Evolutionary conservation across 352 stramenopile genomes (phyloP).

Genomic region (Phytophthora pistaciae): DNA sequence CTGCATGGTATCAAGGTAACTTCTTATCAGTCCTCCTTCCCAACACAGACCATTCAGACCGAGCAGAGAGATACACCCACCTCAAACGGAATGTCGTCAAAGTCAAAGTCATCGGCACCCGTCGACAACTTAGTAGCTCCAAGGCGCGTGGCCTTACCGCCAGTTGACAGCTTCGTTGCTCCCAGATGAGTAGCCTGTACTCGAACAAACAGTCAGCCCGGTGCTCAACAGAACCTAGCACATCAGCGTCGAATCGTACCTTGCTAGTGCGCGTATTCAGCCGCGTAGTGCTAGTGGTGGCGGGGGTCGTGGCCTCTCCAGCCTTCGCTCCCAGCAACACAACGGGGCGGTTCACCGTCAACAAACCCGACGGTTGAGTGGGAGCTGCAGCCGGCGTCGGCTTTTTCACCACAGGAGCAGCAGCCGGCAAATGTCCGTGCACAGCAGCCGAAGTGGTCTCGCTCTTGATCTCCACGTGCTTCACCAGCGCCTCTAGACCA

Average conservation of each 20-base stretch:
- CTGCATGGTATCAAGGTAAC: constrained; percentile 31
- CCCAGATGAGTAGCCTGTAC: constrained; percentile 37
- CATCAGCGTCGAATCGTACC: constrained; percentile 31
- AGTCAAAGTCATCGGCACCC: constrained; percentile 81
- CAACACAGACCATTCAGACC: background rate
- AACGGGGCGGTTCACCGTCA: constrained; percentile 75
- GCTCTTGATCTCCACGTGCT: constrained; percentile 71
- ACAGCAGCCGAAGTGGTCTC: constrained; percentile 39
- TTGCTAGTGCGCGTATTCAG: constrained; percentile 67
- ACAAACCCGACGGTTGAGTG: constrained; percentile 40
- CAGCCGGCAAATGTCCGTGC: constrained; percentile 53
- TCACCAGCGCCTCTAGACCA: constrained; percentile 83
- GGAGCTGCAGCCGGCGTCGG: constrained; percentile 17
- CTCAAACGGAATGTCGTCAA: constrained; percentile 90
- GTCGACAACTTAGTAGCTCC: constrained; percentile 84
- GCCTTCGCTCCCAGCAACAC: constrained; percentile 70
- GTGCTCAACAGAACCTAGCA: background rate
- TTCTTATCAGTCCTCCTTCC: background rate
- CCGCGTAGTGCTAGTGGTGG: constrained; percentile 46
- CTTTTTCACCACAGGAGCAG: constrained; percentile 28
- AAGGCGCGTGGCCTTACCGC: constrained; percentile 59
- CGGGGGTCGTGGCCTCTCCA: constrained; percentile 51
- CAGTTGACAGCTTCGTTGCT: constrained; percentile 45
- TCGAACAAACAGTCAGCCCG: background rate
- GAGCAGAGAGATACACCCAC: constrained; percentile 30